Conservation (phyloP, 352 stramenopile genomes). For the Saprolegnia parasitica region DNA sequence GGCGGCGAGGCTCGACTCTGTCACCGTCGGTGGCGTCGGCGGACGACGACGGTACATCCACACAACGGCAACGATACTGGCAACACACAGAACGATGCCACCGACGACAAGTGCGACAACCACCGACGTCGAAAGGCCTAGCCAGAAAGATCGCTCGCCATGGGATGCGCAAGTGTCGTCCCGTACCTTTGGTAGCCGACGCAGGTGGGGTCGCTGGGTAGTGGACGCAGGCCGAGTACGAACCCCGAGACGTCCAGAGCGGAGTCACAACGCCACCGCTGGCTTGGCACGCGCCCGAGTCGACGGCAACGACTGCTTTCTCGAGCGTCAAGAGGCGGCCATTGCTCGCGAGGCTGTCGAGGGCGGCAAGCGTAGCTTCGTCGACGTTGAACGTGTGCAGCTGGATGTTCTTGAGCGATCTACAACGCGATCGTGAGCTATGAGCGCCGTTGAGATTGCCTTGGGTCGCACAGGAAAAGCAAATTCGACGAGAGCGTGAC, state of each 20-base stretch:
- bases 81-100: background rate
- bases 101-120: background rate
- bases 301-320: background rate
- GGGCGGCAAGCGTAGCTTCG: background rate
- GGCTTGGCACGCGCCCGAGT: background rate
- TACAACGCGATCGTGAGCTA: background rate
- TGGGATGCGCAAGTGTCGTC: too few species aligned
- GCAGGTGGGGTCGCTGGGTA: too few species aligned
- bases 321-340: background rate
- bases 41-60: background rate
- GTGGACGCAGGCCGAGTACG: too few species aligned
- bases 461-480: background rate
- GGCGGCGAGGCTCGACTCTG: background rate
- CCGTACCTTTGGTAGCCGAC: too few species aligned
- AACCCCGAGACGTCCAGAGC: background rate
- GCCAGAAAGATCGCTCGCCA: too few species aligned
- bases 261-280: background rate
- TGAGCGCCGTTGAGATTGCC: background rate
- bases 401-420: background rate
- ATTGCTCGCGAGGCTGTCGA: background rate
- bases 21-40: background rate
- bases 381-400: background rate
- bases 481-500: background rate
- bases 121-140: too few species aligned
- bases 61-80: background rate